Base-by-base conservation (phyloP, 805 yeast genomes). In the Tetrapisispora nanseiensis region DNA sequence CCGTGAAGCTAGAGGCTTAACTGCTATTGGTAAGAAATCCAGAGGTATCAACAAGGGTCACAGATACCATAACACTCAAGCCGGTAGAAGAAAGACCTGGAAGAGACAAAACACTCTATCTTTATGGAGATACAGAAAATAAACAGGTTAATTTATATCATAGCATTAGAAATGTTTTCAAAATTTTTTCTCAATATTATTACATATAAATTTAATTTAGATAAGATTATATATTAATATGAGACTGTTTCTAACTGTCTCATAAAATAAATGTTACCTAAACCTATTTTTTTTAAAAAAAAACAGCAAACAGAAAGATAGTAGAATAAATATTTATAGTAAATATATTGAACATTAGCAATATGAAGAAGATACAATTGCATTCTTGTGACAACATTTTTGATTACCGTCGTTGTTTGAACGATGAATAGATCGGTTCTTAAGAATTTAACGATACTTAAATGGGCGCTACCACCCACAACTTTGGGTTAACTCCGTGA, bases 11-110 rank as follows among this genome's bases (percentile, higher is more conserved):
- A 90, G 98, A 82, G 97, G 97, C 74, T 86, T 92, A 66, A 92
- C 98, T 67, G 67, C 95, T 63, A 80, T 89, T 62, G 98, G 98
- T 71, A 92, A 89, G 94, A 83, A 87, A 75, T 86, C 95, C 75
- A 85, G 98, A 82, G 98, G 98, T 86, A 86, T 92, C 82, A 87
- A 89, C 95, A 92, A 90, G 86, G 98, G 98, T 73, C 98, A 92
- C 90, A 76, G 78, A 72, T 92, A 66, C 96, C 79, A 82, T 96
- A 87, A 90, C 82, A 90, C 97, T 80, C 72, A 74, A 65, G 87
- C 95, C 65, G 98, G 98, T 71, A 87, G 97, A 77, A 85, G 95
- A 74, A 94, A 90, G 86, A 92, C 90, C 77, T 90, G 98, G 98
- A 92, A 90, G 86, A 85, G 79, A 72, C 87, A 90, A 79, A 92